Percentiles rank a stretch among this genome's conserved stretches.
These are phyloP conservation scores for Patellifolia procumbens DNA, from an alignment of 179 eudicot species.

Conservation along the genomic window DNA sequence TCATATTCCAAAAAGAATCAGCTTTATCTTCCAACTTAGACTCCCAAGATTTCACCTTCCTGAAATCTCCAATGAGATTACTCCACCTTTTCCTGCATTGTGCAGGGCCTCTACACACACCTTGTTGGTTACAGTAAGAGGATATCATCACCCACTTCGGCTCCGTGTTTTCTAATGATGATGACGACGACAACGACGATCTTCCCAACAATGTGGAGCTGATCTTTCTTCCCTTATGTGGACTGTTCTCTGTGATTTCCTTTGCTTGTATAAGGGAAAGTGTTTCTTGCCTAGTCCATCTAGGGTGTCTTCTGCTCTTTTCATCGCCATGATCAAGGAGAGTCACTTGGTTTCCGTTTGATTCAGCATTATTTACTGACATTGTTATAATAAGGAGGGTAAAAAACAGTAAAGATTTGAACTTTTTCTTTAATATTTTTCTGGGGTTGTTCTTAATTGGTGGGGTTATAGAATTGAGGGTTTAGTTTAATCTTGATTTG, in stretches of 20 bases:
- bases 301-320: conserved; percentile 45
- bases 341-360: background rate
- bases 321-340: conserved; percentile 27
- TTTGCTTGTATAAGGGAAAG: conserved; percentile 46
- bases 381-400: background rate
- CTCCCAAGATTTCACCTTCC: conserved; percentile 51
- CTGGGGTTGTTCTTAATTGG: background rate
- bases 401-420: background rate
- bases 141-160: conserved; percentile 57
- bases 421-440: background rate
- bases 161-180: conserved; percentile 29
- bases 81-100: conserved; percentile 60
- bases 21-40: conserved; percentile 24
- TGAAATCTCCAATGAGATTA: conserved; percentile 54
- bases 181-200: background rate
- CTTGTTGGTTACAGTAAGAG: conserved; percentile 41
- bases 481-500: background rate
- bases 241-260: conserved; percentile 40
- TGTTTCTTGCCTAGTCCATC: conserved; percentile 56
- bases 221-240: conserved; percentile 34
- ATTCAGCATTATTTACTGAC: conserved; percentile 4
- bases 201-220: conserved; percentile 17
- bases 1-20: conserved; percentile 52
- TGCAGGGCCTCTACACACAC: conserved; percentile 46
- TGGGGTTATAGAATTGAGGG: background rate